Percentiles rank a stretch among this genome's conserved stretches.
Conservation (phyloP, 2,329 filamentous ascomycete species). For the Thelonectria discophora region DNA sequence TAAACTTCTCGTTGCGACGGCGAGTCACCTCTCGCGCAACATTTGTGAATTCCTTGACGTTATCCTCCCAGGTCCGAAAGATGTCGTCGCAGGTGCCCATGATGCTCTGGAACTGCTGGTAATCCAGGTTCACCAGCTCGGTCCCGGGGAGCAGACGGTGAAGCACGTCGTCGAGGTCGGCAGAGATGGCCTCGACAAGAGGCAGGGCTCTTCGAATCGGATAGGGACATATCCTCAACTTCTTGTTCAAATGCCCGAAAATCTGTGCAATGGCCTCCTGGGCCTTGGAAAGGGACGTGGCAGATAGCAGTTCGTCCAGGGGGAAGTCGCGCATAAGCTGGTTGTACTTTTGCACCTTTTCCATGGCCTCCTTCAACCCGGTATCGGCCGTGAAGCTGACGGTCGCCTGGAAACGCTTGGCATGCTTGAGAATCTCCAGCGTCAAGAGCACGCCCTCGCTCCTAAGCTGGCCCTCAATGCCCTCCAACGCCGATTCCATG, state of each 20-base stretch:
- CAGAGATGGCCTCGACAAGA: slow-evolving; percentile 96
- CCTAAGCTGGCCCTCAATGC: slow-evolving; percentile 86
- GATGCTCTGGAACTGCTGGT: slow-evolving; percentile 85
- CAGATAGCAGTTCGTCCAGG: slow-evolving; percentile 91
- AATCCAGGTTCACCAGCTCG: slow-evolving; percentile 90
- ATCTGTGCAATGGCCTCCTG: slow-evolving; percentile 90
- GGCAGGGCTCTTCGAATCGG: slow-evolving; percentile 90
- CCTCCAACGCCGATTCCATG: slow-evolving; percentile 92
- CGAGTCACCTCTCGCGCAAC: slow-evolving; percentile 94
- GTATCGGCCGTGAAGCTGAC: slow-evolving; percentile 97
- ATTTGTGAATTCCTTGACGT: slow-evolving; percentile 97
- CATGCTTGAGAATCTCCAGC: slow-evolving; percentile 93
- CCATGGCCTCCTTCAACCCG: slow-evolving; percentile 92
- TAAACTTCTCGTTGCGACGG: slow-evolving; percentile 95
- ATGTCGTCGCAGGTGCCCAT: slow-evolving; percentile 87
- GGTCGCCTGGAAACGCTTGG: slow-evolving; percentile 97
- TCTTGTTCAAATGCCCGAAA: slow-evolving; percentile 96
- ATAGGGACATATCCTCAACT: slow-evolving; percentile 94
- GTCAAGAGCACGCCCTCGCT: slow-evolving; percentile 91
- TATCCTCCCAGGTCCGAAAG: slow-evolving; percentile 93
- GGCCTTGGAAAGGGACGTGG: slow-evolving; percentile 86
- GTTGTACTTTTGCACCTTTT: slow-evolving; percentile 98
- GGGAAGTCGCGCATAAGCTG: slow-evolving; percentile 98
- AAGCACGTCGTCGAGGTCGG: slow-evolving; percentile 86
- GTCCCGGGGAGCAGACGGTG: slow-evolving; percentile 87